phyloP scores from a whole-genome alignment of 495 filamentous ascomycete species.

The Penicillium turbatum region DNA sequence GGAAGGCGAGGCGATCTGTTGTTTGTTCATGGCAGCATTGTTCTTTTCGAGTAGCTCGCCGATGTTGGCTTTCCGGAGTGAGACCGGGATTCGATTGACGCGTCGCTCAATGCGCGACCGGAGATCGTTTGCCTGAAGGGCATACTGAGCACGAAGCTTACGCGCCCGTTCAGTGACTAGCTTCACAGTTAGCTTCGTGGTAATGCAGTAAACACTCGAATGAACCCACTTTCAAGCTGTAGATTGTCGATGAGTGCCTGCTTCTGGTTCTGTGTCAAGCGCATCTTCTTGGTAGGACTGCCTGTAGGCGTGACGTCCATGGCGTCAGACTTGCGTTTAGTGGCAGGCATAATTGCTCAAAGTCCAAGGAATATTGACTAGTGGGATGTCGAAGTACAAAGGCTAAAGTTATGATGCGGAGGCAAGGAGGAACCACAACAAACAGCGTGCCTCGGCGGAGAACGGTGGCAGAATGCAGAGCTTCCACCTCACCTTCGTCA shows the following conservation, averaged over 20 bases:
- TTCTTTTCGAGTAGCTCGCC: slow-evolving; percentile 69
- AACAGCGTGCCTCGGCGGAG: slow-evolving; percentile 24
- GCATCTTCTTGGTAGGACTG: slow-evolving; percentile 57
- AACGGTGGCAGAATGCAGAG: slow-evolving; percentile 24
- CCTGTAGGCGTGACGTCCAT: slow-evolving; percentile 43
- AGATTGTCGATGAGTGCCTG: slow-evolving; percentile 88
- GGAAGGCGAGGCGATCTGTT: slow-evolving; percentile 25
- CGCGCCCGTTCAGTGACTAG: slow-evolving; percentile 87
- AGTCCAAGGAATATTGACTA: slow-evolving; percentile 11
- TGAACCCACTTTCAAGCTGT: slow-evolving; percentile 77
- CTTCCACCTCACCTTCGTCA: slow-evolving; percentile 18
- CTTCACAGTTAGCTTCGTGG: neutral
- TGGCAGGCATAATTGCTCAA: slow-evolving; percentile 47
- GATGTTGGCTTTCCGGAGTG: slow-evolving; percentile 76
- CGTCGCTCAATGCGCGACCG: slow-evolving; percentile 87
- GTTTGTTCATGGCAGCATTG: slow-evolving; percentile 28
- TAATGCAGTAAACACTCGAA: neutral
- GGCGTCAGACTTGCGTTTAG: slow-evolving; percentile 57
- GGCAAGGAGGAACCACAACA: slow-evolving; percentile 24
- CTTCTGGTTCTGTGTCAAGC: slow-evolving; percentile 75
- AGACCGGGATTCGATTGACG: slow-evolving; percentile 84
- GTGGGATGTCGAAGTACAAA: slow-evolving; percentile 7
- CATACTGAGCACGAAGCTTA: slow-evolving; percentile 87
- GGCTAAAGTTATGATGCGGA: slow-evolving; percentile 19
- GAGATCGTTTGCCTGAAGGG: slow-evolving; percentile 77